These are phyloP conservation scores for Calonectria honghensis DNA, from an alignment of 2,329 filamentous ascomycete species.

Conservation along the genomic window DNA sequence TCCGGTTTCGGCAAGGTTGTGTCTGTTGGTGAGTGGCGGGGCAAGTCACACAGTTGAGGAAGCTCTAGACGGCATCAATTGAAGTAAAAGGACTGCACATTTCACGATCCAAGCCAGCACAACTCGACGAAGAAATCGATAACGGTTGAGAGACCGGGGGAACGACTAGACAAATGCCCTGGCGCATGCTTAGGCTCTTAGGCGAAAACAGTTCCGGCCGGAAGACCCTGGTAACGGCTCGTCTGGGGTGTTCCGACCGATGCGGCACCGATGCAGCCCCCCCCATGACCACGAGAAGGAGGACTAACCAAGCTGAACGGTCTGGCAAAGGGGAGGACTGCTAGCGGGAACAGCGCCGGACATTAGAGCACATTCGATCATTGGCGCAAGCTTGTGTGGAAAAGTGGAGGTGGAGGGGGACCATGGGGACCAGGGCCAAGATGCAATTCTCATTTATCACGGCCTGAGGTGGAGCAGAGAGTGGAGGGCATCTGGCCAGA, in stretches of 20 bases:
- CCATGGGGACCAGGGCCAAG: conserved; percentile 23
- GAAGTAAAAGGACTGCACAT: conserved; percentile 34
- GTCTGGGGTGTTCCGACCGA: conserved; percentile 42
- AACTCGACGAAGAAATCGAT: conserved; percentile 9
- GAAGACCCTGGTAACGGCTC: conserved; percentile 30
- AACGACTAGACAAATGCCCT: conserved; percentile 23
- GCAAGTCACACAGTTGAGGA: conserved; percentile 20
- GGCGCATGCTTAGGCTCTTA: conserved; percentile 26
- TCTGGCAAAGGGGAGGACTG: conserved; percentile 5
- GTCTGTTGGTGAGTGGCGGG: neutral
- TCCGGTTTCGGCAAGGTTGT: neutral
- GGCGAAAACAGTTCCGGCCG: conserved; percentile 25
- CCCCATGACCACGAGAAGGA: conserved; percentile 15
- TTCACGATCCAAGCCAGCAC: conserved; percentile 15
- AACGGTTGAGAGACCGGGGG: conserved; percentile 1
- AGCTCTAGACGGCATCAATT: conserved; percentile 23
- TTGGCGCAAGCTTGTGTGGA: conserved; percentile 28
- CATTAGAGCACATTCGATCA: conserved; percentile 39
- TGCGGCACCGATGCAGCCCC: conserved; percentile 49
- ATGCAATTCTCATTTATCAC: conserved; percentile 35
- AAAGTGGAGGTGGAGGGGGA: conserved; percentile 42
- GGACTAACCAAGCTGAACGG: conserved; percentile 1
- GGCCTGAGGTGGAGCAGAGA: conserved; percentile 35
- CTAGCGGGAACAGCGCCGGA: conserved; percentile 40
- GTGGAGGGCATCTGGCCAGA: conserved; percentile 18